A percentile compares a stretch with the other conserved stretches of the same genome.
Conservation (phyloP, 176 grass and related monocot species). For the Oryza meyeriana region DNA sequence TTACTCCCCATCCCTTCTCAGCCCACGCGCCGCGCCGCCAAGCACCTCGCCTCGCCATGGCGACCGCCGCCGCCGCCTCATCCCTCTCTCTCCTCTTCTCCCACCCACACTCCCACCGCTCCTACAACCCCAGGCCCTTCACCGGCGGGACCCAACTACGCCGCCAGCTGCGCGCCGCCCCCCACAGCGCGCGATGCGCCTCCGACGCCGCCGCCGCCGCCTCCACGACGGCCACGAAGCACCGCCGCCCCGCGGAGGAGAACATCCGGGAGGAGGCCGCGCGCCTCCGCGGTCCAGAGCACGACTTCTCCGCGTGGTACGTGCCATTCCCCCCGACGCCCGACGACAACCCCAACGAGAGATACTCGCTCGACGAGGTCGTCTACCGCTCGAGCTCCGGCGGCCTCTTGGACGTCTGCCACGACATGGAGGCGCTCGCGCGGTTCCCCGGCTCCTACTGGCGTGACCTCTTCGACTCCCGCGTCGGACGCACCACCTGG, state of each 20-base stretch:
- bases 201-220: constrained; percentile 25
- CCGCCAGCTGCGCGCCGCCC: neutral
- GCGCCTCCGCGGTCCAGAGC: constrained; percentile 31
- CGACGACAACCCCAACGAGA: constrained; percentile 39
- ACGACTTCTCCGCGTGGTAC: constrained; percentile 52
- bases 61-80: constrained; percentile 36
- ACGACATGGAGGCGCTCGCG: constrained; percentile 60
- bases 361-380: constrained; percentile 70
- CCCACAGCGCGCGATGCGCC: constrained; percentile 33
- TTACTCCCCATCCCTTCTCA: neutral
- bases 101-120: constrained; percentile 34
- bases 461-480: constrained; percentile 69
- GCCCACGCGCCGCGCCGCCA: constrained; percentile 23
- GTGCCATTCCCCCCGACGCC: constrained; percentile 37
- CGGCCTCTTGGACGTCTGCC: constrained; percentile 64
- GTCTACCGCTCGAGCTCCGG: constrained; percentile 65
- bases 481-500: constrained; percentile 65
- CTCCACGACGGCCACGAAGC: constrained; percentile 33
- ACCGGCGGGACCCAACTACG: neutral
- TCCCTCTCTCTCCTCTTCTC: constrained; percentile 48
- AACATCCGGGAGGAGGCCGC: constrained; percentile 82
- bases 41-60: constrained; percentile 28
- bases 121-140: constrained; percentile 1
- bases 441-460: constrained; percentile 64
- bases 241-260: constrained; percentile 68